Conservation (phyloP, 805 yeast species). For the Wickerhamiella brachini region DNA sequence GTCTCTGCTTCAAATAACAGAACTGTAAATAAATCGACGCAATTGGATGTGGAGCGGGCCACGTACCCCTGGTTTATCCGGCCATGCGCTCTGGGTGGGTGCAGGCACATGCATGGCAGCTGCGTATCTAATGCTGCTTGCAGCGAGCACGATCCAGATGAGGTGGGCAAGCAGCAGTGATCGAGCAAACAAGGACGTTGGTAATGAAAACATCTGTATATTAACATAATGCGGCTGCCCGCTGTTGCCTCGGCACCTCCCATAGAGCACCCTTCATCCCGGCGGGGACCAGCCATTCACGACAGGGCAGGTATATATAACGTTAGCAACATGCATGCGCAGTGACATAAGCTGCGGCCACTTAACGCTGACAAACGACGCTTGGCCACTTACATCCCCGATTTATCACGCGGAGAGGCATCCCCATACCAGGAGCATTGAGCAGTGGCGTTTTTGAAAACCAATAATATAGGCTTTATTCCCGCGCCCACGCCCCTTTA, state of each 20-base stretch:
- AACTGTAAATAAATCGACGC: no score
- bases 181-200: no score
- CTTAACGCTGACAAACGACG: slow-evolving; percentile 1
- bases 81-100: not conserved
- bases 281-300: not conserved
- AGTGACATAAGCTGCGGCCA: slow-evolving; percentile 1
- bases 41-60: not conserved
- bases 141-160: no score
- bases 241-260: no score
- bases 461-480: not conserved
- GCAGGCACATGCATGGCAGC: not conserved
- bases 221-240: no score
- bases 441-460: not conserved
- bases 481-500: not conserved
- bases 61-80: not conserved
- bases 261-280: no score
- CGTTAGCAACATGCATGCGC: slow-evolving; percentile 1
- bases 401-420: not conserved
- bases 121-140: not conserved
- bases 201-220: no score
- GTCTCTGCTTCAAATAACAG: no score
- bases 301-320: not conserved
- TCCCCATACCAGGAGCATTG: not conserved
- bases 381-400: slow-evolving; percentile 4
- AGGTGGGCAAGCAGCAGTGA: no score